These are phyloP conservation scores for Aureobasidium sp. DNA, from an alignment of 2,329 filamentous ascomycete species.

Conservation along the genomic window DNA sequence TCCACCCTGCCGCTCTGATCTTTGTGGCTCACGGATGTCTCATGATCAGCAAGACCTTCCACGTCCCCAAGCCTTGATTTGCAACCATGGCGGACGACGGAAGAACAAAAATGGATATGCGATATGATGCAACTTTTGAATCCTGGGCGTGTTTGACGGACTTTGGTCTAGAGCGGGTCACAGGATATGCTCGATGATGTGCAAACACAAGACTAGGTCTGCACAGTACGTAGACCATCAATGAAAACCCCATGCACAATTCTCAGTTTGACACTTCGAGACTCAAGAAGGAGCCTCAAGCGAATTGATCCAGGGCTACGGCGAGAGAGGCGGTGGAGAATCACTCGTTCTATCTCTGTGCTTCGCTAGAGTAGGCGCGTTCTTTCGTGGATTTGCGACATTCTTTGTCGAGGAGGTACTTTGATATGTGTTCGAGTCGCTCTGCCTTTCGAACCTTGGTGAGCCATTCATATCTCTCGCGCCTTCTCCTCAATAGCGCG, in stretches of 20 bases:
- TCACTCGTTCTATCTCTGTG: neutral
- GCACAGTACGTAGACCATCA: neutral
- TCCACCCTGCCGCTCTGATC: slow-evolving; percentile 73
- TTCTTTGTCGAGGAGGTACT: neutral
- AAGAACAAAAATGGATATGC: neutral
- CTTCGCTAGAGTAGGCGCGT: too few relatives aligned
- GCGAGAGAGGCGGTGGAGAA: neutral
- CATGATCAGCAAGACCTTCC: slow-evolving; percentile 93
- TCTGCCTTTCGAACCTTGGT: neutral
- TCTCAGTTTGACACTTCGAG: too few relatives aligned
- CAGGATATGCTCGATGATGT: neutral
- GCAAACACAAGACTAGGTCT: neutral
- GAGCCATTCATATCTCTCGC: neutral
- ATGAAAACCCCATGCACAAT: neutral
- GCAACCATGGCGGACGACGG: neutral
- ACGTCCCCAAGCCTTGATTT: slow-evolving; percentile 74
- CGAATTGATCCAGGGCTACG: neutral
- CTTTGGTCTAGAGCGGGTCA: neutral
- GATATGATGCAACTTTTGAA: neutral
- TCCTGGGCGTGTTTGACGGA: neutral
- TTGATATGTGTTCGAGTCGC: neutral
- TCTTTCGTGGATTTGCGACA: neutral
- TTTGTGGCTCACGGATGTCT: slow-evolving; percentile 86
- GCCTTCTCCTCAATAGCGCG: neutral
- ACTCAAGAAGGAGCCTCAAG: neutral